Base-by-base conservation (phyloP, 116 monocot genomes). In the Cymodocea nodosa region DNA sequence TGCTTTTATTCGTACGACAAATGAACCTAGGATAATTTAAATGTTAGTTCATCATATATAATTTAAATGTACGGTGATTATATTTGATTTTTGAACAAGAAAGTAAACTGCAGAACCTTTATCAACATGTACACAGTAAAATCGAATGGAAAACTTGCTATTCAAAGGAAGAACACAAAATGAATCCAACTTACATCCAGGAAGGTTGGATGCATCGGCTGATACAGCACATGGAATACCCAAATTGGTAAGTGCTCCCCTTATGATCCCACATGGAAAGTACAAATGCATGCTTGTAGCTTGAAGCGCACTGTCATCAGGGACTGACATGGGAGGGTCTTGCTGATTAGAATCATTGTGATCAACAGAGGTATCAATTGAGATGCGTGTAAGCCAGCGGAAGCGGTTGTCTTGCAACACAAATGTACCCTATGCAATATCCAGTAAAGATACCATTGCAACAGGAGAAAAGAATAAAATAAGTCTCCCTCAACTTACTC, bases 381-480 rank as follows among this genome's bases (percentile, higher is more conserved):
- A 92, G 66, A 89, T 67, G 24, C 80, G 83, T 9, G 89, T 78
- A 39, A 98, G 89, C 98, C 98, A 98, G 2, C 86, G 83, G 65
- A 98, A 98, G 36, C 51, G 76, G 62, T 92, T 98, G 66, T 98
- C 98, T 88, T 98, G 98, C 69, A 98, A 77, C 60, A 98, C 98
- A 71, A 92, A 98, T 6, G 98, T 98, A 50, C 98, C 97, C 98
- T 98, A 71, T 63, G 79, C 64, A 15, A 70, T 70, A 11, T 49
- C 17, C 56, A 17, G 36, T 22, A 11, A 70, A 59, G 59, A 51
- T 35, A 6, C 20, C 16, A 48, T 40, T 59, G 18, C 11, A 14
- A 60, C 0, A 50, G 34, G 24, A 11, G 25, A 50, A 35, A 58
- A 16, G 14, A 69, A 44, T 44, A 44, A 44, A 12, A 44, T 1